Evolutionary conservation across 2,329 filamentous ascomycete genomes (phyloP).

Genomic region (Phoma sp.): DNA sequence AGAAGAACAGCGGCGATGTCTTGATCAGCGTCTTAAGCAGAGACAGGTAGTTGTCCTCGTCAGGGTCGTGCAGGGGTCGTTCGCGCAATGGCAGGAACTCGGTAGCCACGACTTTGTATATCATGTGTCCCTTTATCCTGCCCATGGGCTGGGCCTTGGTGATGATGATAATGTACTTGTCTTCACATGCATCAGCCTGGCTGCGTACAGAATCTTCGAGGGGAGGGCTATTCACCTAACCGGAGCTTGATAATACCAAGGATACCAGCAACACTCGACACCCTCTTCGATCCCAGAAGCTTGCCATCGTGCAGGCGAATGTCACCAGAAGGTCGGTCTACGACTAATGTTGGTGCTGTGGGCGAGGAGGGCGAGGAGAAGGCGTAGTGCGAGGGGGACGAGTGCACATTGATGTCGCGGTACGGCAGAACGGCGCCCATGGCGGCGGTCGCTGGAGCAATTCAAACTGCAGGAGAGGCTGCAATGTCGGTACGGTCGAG

Average conservation of each 20-base stretch:
- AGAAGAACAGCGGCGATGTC: slow-evolving; percentile 93
- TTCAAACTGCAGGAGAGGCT: not conserved
- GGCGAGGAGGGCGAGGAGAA: slow-evolving; percentile 96
- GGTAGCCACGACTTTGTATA: slow-evolving; percentile 90
- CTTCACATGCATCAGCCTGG: slow-evolving; percentile 49
- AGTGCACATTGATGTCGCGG: slow-evolving; percentile 96
- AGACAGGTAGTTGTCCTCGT: slow-evolving; percentile 89
- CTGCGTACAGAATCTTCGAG: slow-evolving; percentile 1
- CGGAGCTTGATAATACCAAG: slow-evolving; percentile 92
- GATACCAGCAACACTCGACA: slow-evolving; percentile 94
- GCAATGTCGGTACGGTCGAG: not conserved
- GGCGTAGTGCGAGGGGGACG: slow-evolving; percentile 89
- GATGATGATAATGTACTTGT: slow-evolving; percentile 97
- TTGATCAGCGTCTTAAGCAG: slow-evolving; percentile 84
- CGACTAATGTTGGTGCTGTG: slow-evolving; percentile 82
- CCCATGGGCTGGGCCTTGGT: slow-evolving; percentile 93
- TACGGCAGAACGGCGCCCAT: slow-evolving; percentile 73
- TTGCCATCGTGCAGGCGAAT: slow-evolving; percentile 83
- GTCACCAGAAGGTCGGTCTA: slow-evolving; percentile 93
- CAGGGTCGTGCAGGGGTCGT: slow-evolving; percentile 85
- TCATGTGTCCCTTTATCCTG: slow-evolving; percentile 91
- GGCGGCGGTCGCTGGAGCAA: slow-evolving; percentile 1
- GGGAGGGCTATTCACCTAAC: slow-evolving; percentile 67
- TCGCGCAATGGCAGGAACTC: slow-evolving; percentile 95
- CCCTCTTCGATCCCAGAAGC: slow-evolving; percentile 77